A percentile compares a stretch with the other conserved stretches of the same genome.
Conservation (phyloP, 441 rosid genomes). For the Biscutella auriculata region DNA sequence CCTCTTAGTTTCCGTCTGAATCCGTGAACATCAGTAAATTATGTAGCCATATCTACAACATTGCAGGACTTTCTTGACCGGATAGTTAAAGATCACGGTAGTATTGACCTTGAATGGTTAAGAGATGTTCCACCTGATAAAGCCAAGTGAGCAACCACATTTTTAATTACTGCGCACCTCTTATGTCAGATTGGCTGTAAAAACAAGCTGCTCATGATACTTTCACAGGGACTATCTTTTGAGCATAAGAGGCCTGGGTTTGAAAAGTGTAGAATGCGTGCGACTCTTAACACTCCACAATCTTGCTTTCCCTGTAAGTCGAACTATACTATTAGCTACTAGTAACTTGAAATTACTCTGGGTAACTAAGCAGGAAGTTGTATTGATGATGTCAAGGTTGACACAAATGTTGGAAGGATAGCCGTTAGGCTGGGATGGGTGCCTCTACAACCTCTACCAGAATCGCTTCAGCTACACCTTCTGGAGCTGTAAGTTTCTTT, state of each 20-base stretch:
- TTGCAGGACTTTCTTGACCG: constrained; percentile 83
- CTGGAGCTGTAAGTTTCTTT: constrained; percentile 66
- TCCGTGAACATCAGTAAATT: constrained; percentile 6
- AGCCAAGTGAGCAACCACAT: constrained; percentile 53
- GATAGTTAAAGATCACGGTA: constrained; percentile 64
- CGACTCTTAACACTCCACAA: constrained; percentile 91
- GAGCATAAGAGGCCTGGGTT: constrained; percentile 77
- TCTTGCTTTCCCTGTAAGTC: constrained; percentile 91
- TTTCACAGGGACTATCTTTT: constrained; percentile 73
- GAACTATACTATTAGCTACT: constrained; percentile 12
- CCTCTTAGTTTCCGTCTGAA: background rate
- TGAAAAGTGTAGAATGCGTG: constrained; percentile 98
- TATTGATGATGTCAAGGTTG: constrained; percentile 54
- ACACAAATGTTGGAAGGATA: constrained; percentile 94
- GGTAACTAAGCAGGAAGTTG: constrained; percentile 9
- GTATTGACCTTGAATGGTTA: constrained; percentile 88
- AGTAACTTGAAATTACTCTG: background rate
- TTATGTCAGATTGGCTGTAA: background rate
- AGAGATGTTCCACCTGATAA: constrained; percentile 67
- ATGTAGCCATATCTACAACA: constrained; percentile 10
- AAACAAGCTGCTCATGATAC: constrained; percentile 8
- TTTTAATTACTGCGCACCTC: background rate
- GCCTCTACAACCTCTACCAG: constrained; percentile 93
- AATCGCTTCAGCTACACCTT: constrained; percentile 87
- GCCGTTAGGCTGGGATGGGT: constrained; percentile 99